Conservation (phyloP, 768 basidiomycete species). For the Lactifluus subvellereus region DNA sequence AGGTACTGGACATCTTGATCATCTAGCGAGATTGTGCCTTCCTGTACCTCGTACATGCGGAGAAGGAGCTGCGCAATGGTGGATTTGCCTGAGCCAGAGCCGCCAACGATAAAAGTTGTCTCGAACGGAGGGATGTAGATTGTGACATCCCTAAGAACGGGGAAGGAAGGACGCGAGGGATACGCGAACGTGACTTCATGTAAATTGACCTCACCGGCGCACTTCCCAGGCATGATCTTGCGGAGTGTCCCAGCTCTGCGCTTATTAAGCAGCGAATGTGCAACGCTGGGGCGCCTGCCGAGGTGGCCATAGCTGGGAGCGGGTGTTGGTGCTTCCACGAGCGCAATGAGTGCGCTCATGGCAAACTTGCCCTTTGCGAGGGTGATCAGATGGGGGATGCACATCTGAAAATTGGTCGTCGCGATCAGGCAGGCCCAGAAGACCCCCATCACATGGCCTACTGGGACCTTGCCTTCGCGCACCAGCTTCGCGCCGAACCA, state of each 20-base stretch:
- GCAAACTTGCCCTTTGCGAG: conserved; percentile 81
- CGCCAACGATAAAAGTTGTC: conserved; percentile 75
- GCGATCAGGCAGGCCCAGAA: conserved; percentile 98
- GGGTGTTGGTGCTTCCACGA: conserved; percentile 42
- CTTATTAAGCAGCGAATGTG: conserved; percentile 31
- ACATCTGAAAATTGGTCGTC: conserved; percentile 80
- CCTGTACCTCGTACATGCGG: conserved; percentile 61
- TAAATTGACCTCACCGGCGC: conserved; percentile 66
- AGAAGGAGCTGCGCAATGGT: conserved; percentile 62
- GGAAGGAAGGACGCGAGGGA: conserved; percentile 59
- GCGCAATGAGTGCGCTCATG: conserved; percentile 59
- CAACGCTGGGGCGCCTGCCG: conserved; percentile 23
- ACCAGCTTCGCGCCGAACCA: conserved; percentile 94
- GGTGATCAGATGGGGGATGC: conserved; percentile 72
- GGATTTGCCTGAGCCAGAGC: conserved; percentile 74
- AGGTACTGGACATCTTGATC: conserved; percentile 74
- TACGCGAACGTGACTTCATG: conserved; percentile 62
- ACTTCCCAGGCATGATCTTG: conserved; percentile 59
- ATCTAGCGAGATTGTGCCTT: conserved; percentile 72
- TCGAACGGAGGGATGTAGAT: conserved; percentile 68
- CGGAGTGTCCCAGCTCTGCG: conserved; percentile 39
- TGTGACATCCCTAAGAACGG: conserved; percentile 52
- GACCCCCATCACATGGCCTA: conserved; percentile 89
- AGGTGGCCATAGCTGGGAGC: conserved; percentile 14
- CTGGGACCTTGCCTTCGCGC: conserved; percentile 56